phyloP scores from a whole-genome alignment of 2,329 filamentous ascomycete species.

The Colletotrichum scovillei region DNA sequence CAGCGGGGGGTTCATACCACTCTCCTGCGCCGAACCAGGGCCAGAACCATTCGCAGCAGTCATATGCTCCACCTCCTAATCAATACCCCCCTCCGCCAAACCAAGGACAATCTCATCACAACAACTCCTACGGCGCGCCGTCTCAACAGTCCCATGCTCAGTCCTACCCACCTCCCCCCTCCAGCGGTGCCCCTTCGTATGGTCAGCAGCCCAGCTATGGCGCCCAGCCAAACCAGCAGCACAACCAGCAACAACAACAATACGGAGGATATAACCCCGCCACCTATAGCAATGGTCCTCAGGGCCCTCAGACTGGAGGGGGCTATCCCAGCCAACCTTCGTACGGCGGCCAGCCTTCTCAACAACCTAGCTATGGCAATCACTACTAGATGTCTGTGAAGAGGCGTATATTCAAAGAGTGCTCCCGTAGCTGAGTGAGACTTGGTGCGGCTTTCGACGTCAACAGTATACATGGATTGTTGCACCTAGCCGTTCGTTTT shows the following conservation, averaged over 20 bases:
- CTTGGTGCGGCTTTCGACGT: neutral
- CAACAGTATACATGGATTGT: neutral
- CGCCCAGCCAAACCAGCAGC: conserved; percentile 35
- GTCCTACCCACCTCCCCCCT: conserved; percentile 38
- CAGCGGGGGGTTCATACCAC: conserved; percentile 45
- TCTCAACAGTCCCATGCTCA: conserved; percentile 35
- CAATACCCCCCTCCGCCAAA: conserved; percentile 32
- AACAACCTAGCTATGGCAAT: conserved; percentile 36
- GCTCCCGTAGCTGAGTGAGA: neutral
- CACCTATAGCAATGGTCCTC: conserved; percentile 42
- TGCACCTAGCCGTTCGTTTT: neutral
- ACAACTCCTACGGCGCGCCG: conserved; percentile 30
- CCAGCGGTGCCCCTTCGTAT: conserved; percentile 31
- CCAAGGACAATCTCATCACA: conserved; percentile 37
- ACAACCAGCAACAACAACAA: conserved; percentile 23
- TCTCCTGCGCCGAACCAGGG: conserved; percentile 40
- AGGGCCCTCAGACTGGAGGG: conserved; percentile 44
- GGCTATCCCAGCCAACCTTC: conserved; percentile 46
- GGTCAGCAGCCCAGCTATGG: conserved; percentile 35
- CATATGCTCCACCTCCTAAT: conserved; percentile 37
- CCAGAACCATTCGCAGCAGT: conserved; percentile 28
- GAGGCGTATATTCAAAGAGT: neutral
- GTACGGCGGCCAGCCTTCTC: conserved; percentile 34
- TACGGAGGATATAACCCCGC: conserved; percentile 44
- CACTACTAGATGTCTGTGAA: conserved; percentile 28